These are phyloP conservation scores for Penicillium aurantiogriseum DNA, from an alignment of 2,329 filamentous ascomycete species.

Conservation along the genomic window DNA sequence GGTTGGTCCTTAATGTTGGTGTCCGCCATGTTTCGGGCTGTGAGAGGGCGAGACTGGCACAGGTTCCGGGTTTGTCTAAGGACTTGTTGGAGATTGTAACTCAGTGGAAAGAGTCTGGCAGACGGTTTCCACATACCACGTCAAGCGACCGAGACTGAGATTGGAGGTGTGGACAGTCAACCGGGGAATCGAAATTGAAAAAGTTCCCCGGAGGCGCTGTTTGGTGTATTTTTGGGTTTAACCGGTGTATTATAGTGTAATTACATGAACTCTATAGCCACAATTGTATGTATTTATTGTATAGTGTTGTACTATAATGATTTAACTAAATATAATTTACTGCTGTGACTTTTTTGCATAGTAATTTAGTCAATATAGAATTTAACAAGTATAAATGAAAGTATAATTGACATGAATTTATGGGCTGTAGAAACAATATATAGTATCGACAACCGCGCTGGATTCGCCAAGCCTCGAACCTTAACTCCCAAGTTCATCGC, in stretches of 20 bases:
- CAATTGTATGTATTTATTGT: not conserved
- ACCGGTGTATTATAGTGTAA: not conserved
- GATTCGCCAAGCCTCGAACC: conserved; percentile 2
- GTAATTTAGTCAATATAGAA: fast-evolving
- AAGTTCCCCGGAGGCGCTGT: conserved; percentile 7
- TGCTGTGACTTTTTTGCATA: fast-evolving
- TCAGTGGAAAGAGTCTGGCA: conserved; percentile 16
- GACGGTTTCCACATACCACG: conserved; percentile 35
- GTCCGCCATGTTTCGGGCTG: conserved; percentile 26
- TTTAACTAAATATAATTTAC: no score
- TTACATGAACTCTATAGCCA: not conserved
- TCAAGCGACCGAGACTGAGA: conserved; percentile 4
- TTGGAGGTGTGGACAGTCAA: not conserved
- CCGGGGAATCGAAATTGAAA: conserved; percentile 14
- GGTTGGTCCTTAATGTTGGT: conserved; percentile 14
- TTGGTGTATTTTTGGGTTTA: conserved; percentile 3
- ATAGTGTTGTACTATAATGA: not conserved
- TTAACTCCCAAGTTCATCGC: not conserved
- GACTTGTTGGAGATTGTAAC: conserved; percentile 10
- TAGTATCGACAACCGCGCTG: not conserved
- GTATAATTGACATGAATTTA: not conserved
- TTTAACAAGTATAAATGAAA: not conserved
- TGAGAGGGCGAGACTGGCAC: conserved; percentile 13
- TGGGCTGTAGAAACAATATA: not conserved
- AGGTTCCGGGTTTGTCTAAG: conserved; percentile 14